Percentiles rank a stretch among this genome's conserved stretches.
These are phyloP conservation scores for Pseudonitzschia multiseries DNA, from an alignment of 108 stramenopile genomes.

Conservation along the genomic window DNA sequence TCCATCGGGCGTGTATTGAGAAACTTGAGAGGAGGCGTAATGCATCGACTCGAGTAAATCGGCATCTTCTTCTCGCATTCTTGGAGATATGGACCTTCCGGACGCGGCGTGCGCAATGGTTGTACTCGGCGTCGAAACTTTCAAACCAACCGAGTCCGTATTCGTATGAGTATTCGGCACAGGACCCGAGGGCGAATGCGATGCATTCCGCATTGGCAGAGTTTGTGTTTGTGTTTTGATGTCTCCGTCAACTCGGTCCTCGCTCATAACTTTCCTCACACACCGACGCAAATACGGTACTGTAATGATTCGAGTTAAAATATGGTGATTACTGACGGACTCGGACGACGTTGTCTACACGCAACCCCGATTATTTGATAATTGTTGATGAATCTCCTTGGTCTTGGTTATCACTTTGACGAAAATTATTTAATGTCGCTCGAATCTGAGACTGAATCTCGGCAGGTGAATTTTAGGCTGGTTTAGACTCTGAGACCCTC, in stretches of 20 bases:
- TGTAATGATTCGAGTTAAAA: background rate
- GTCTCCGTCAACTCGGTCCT: background rate
- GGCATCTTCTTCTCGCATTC: conserved; percentile 55
- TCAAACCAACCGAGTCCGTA: background rate
- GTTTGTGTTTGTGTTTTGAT: background rate
- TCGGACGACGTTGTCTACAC: background rate
- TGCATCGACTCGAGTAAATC: conserved; percentile 49
- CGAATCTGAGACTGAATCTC: background rate
- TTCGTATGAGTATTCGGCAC: no score
- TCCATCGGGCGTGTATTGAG: conserved; percentile 41
- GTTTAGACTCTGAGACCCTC: background rate
- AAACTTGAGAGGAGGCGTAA: conserved; percentile 38
- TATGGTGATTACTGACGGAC: background rate
- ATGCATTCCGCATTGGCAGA: background rate
- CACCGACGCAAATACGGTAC: no score
- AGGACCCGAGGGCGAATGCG: background rate
- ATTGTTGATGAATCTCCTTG: no score
- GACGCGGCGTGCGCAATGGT: background rate
- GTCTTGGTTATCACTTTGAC: no score
- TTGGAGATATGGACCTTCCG: background rate
- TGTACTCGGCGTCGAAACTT: background rate
- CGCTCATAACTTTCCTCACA: background rate
- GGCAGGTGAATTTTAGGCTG: background rate
- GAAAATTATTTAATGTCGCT: background rate
- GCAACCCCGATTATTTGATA: no score